Evolutionary conservation across 805 yeast genomes (phyloP), one percentile per base, ranked within the genome.

Genomic region (Hanseniaspora guilliermondii): DNA sequence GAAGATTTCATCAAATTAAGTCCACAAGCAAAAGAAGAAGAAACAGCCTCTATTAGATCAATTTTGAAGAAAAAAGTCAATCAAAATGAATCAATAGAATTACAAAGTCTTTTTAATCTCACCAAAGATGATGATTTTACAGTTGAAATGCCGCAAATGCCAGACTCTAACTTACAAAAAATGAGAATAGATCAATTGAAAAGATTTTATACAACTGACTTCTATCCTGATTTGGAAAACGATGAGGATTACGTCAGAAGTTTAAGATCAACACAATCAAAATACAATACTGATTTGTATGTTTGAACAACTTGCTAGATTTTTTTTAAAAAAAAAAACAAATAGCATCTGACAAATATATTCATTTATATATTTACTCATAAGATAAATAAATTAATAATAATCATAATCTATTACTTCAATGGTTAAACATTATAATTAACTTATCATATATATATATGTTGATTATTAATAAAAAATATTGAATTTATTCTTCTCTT

Each of bases 31-130:
- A 44, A 19, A 44, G 25, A 19, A 11, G 25, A n/a, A 4, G 38
- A 49, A 55, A 39, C 46, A 6, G 14, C 21, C 19, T 44, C 49
- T 32, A 58, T 63, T 2, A 68, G 61, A 57, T 68, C 77, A 5
- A 73, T 73, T 19, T 59, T 74, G 32, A 74, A 73, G 46, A 63
- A 61, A 21, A 71, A 58, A 50, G 54, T 59, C 14, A 73, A 74
- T 52, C 49, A 50, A 11, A 68, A 68, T 44, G 69, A 65, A 19
- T 65, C 62, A 24, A 62, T 62, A 24, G 77, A 74, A 57, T 19
- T 44, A 32, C 25, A 44, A 19, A 44, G 19, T 19, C 37, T 44
- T 44, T 44, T 32, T 11, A 69, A 63, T 12, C 61, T 72, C 24
- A 67, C 63, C 4, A 67, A 68, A 3, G 72, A 73, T 56, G 45